A percentile compares a stretch with the other conserved stretches of the same genome.
phyloP scores from a whole-genome alignment of 805 yeast species.

The Wickerhamomyces chaumierensis region DNA sequence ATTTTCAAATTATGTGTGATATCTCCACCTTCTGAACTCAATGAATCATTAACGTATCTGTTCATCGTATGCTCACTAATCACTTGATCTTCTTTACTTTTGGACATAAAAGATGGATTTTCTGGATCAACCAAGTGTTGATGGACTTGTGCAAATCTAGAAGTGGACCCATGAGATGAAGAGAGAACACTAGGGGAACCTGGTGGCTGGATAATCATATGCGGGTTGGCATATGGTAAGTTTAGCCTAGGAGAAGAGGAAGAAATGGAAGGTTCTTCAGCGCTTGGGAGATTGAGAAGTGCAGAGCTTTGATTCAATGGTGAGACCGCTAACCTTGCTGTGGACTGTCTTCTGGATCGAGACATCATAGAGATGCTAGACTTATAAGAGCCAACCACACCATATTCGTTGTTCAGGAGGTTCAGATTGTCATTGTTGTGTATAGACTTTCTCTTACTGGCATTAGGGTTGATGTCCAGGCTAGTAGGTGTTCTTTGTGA shows the following conservation, averaged over 20 bases:
- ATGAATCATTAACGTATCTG: constrained; percentile 10
- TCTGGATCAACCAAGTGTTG: constrained; percentile 8
- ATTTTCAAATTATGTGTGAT: constrained; percentile 15
- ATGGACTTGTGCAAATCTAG: background rate
- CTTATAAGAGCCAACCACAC: background rate
- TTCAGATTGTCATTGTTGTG: background rate
- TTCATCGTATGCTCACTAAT: constrained; percentile 7
- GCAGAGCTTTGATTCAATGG: background rate
- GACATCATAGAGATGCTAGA: background rate
- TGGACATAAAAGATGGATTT: constrained; percentile 10
- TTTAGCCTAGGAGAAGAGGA: too few relatives aligned
- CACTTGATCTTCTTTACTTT: constrained; percentile 4
- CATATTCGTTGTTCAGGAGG: background rate
- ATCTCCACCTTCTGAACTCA: constrained; percentile 17
- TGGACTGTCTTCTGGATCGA: constrained; percentile 4
- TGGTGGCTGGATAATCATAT: too few relatives aligned
- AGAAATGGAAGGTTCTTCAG: background rate
- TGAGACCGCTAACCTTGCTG: constrained; percentile 2
- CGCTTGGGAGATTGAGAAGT: background rate
- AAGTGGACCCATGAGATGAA: background rate
- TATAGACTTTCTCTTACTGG: background rate
- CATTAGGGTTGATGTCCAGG: background rate
- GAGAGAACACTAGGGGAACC: background rate
- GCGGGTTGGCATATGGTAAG: too few relatives aligned
- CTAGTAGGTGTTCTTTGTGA: background rate